Base-by-base conservation (phyloP, 2,329 filamentous ascomycete species). In the Tolypocladium inflatum region DNA sequence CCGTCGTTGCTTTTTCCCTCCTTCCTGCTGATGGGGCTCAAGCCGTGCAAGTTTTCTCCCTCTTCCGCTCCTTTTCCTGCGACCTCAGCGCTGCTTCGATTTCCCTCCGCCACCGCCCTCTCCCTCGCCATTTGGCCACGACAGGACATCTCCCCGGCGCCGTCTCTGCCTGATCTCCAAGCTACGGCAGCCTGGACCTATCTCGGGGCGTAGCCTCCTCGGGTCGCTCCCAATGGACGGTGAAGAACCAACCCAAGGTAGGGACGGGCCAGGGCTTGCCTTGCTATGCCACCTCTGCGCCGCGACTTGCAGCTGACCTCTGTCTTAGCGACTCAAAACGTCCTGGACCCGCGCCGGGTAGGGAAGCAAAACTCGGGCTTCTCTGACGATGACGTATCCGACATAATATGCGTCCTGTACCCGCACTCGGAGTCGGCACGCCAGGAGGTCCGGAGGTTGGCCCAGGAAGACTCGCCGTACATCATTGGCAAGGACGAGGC, bases 341-440 rank as follows among this genome's bases (percentile, higher is more conserved):
- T 89, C 66, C 77, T 91, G 63, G 91, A 97, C 70, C 90, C 91
- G 45, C 84, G 91, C 62, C 86, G 91, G 57, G 71, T 89, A 61
- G 91, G 91, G 58, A 81, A 87, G 69, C 88, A 90, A 72, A 89
- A 90, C 69, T 94, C 90, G 45, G 90, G 90, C 58, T 85, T 97
- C 61, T 87, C 83, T 56, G 87, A 92, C 64, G 83, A 89, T 63
- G 92, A 96, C 70, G 83, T 94, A 55, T 84, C 90, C 61, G 92
- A 97, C 73, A 90, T 97, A 64, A 84, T 96, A 63, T 95, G 91
- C 74, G 85, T 97, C 58, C 81, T 97, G 35, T 86, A 95, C 64
- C 92, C 93, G 13, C 84, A 84, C 63, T 90, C 91, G 2, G 78
- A 84, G 43, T 81, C 83, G 26, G 90, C 93, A 23, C 86, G 87